Evolutionary conservation across 768 basidiomycete species (phyloP).

Genomic region (Lentinula aciculospora): DNA sequence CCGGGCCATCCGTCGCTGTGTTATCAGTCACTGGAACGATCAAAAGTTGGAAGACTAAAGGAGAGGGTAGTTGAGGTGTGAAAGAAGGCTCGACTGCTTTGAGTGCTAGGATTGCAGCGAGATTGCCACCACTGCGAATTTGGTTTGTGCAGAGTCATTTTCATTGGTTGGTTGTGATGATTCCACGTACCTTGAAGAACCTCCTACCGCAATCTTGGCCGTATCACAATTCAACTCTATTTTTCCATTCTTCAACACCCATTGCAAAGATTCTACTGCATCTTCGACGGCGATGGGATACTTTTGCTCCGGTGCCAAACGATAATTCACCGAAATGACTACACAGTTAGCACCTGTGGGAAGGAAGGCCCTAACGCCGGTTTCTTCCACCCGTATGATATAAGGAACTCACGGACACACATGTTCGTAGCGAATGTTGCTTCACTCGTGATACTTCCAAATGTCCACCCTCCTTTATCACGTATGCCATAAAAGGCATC

Average conservation of each 20-base stretch:
- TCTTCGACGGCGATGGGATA: slow-evolving; percentile 73
- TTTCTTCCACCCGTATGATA: too few relatives aligned
- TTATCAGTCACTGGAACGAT: slow-evolving; percentile 74
- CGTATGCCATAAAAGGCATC: too few relatives aligned
- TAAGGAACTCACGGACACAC: slow-evolving; percentile 39
- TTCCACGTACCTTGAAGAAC: slow-evolving; percentile 57
- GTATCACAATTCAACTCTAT: slow-evolving; percentile 41
- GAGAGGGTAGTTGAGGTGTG: slow-evolving; percentile 35
- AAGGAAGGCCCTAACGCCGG: too few relatives aligned
- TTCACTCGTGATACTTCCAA: slow-evolving; percentile 58
- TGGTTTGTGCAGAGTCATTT: background rate
- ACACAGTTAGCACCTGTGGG: slow-evolving; percentile 52
- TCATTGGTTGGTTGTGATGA: background rate
- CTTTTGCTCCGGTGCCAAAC: slow-evolving; percentile 63
- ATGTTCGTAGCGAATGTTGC: slow-evolving; percentile 58
- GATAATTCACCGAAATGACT: slow-evolving; percentile 64
- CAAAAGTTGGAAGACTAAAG: slow-evolving; percentile 56
- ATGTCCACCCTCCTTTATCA: slow-evolving; percentile 70
- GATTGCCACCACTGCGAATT: slow-evolving; percentile 56
- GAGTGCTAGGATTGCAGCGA: slow-evolving; percentile 60
- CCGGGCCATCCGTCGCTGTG: slow-evolving; percentile 41
- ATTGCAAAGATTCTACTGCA: slow-evolving; percentile 59
- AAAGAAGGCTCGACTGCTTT: slow-evolving; percentile 41
- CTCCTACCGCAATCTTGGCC: slow-evolving; percentile 60
- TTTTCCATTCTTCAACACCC: slow-evolving; percentile 48